Evolutionary conservation across 176 grass and related monocot species (phyloP).

Genomic region (Poa pratensis): DNA sequence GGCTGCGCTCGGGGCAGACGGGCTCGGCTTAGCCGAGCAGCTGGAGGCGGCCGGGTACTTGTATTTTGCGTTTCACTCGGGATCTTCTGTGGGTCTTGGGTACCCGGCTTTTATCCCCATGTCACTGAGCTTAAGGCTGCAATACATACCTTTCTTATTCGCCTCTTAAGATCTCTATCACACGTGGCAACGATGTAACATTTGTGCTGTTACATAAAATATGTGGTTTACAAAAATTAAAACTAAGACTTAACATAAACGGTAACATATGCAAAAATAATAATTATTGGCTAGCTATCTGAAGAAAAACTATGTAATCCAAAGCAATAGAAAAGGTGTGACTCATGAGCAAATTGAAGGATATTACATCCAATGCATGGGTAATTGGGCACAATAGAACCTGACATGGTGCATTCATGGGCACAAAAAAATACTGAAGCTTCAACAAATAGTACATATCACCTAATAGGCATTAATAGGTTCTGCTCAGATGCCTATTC

Average conservation of each 20-base stretch:
- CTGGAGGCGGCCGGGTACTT: too few relatives aligned
- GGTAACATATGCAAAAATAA: not conserved
- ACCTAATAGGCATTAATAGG: not conserved
- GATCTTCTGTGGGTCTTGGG: too few relatives aligned
- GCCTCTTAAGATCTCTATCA: slow-evolving; percentile 86
- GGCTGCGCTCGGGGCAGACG: too few relatives aligned
- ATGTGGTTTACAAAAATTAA: not conserved
- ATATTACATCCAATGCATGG: not conserved
- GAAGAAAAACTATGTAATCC: not conserved
- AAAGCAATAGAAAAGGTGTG: not conserved
- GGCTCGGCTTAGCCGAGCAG: too few relatives aligned
- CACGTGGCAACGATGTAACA: slow-evolving; percentile 94
- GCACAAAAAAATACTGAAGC: not conserved
- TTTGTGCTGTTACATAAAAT: slow-evolving; percentile 68
- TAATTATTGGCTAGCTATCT: not conserved
- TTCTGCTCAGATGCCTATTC: not conserved
- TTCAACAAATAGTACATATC: not conserved
- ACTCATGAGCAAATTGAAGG: not conserved
- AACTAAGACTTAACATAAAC: not conserved
- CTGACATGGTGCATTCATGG: not conserved
- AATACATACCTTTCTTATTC: slow-evolving; percentile 79
- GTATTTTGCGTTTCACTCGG: too few relatives aligned
- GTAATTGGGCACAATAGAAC: not conserved
- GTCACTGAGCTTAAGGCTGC: too few relatives aligned
- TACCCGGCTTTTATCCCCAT: too few relatives aligned